phyloP scores from a whole-genome alignment of 2,329 filamentous ascomycete species.

The Fusarium multiceps region DNA sequence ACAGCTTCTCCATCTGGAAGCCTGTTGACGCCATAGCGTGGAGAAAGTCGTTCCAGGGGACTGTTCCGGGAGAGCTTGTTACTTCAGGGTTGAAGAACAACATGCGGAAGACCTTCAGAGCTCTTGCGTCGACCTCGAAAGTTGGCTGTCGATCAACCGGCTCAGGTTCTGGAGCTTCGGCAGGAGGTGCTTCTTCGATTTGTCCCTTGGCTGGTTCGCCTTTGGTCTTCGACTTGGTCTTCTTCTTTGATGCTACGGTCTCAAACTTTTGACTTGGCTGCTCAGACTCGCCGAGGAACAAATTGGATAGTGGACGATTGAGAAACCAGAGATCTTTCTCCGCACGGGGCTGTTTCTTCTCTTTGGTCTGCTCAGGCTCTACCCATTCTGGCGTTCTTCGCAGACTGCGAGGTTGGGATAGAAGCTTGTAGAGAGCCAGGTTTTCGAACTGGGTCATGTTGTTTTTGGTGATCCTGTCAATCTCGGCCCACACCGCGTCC shows the following conservation, averaged over 20 bases:
- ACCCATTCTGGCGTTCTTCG: neutral
- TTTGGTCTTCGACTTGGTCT: neutral
- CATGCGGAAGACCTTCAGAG: neutral
- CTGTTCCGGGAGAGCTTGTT: neutral
- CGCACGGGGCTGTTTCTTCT: accelerated
- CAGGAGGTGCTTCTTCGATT: accelerated
- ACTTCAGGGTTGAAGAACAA: constrained; percentile 10
- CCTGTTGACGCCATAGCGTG: neutral
- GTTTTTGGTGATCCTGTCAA: neutral
- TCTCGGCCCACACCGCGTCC: neutral
- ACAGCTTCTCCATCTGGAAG: neutral
- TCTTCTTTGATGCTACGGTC: neutral
- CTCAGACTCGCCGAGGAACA: neutral
- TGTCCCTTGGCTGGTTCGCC: neutral
- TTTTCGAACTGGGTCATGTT: neutral
- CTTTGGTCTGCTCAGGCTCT: neutral
- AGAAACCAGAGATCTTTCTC: neutral
- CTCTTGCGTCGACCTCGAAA: neutral
- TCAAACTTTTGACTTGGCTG: neutral
- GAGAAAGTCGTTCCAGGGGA: neutral
- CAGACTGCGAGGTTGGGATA: neutral
- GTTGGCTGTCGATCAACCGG: neutral
- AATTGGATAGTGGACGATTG: neutral
- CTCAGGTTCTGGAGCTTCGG: neutral
- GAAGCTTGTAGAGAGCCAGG: accelerated